Base-by-base conservation (phyloP, 768 basidiomycete species). In the Rhizopogon vinicolor region DNA sequence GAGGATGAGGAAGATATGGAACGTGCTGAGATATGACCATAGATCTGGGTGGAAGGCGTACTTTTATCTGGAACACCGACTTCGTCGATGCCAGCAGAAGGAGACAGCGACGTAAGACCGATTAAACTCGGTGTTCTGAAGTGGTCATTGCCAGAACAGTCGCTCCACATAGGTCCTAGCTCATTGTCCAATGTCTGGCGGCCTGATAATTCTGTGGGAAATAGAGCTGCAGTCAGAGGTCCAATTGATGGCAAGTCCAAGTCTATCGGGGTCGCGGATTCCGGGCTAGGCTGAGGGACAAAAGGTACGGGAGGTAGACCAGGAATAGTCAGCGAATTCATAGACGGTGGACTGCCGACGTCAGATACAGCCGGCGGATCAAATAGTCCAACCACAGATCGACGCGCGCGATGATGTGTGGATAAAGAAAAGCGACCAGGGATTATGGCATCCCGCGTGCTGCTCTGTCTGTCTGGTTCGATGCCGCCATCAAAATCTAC, bases 371-470 rank as follows among this genome's bases (percentile, higher is more conserved):
- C 51, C 13, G 62, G 51, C 19, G 63, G 58, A 62, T 84, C 81
- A 59, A 89, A 89, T 7, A 88, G 69, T 12, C 85, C 85, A 35
- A 87, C 75, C 25, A 88, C 80, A 10, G 81, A 82, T 57, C 80
- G 85, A 39, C 78, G 69, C 7, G 72, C 49, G 56, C 69, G 75
- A 41, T 70, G 60, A 46, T 66, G 58, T 41, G 60, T 40, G 19
- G 57, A 22, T 19, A 53, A 28, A n/a, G 68, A 67, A 40, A 58
- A 51, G 31, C 55, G 59, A 39, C 62, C 67, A 2, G 55, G 50
- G 41, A 56, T 49, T 44, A 53, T 19, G 25, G 58, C 41, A 1
- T 54, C 54, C 35, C 44, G 62, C 44, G 69, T 46, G 52, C 65
- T 72, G 48, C 68, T 67, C 41, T 52, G 67, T 61, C 64, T 62